Evolutionary conservation across 495 filamentous ascomycete species (phyloP).

Genomic region (Penicillium coffeae): DNA sequence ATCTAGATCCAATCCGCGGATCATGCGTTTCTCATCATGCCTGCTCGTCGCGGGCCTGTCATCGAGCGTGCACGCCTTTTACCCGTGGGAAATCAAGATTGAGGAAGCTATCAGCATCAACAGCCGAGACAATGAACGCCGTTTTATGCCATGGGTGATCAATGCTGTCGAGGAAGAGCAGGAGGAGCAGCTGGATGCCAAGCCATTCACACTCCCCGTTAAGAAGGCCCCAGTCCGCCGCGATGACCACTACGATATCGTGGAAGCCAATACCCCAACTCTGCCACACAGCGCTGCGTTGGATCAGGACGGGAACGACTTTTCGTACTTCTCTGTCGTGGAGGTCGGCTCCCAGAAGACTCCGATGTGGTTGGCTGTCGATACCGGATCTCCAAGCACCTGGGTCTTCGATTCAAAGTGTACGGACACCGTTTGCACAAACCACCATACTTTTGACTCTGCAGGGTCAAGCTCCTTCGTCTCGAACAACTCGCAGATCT

Average conservation of each 20-base stretch:
- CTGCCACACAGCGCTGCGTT: slow-evolving; percentile 57
- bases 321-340: slow-evolving; percentile 71
- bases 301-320: slow-evolving; percentile 72
- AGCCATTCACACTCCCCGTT: slow-evolving; percentile 27
- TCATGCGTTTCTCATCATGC: slow-evolving; percentile 36
- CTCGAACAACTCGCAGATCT: slow-evolving; percentile 43
- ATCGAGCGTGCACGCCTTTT: slow-evolving; percentile 31
- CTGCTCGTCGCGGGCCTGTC: slow-evolving; percentile 26
- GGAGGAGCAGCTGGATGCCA: slow-evolving; percentile 12
- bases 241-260: slow-evolving; percentile 53
- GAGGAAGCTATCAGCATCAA: slow-evolving; percentile 4
- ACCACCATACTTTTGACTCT: slow-evolving; percentile 63
- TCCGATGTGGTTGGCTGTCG: slow-evolving; percentile 68
- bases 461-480: slow-evolving; percentile 55
- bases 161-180: slow-evolving; percentile 10
- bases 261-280: slow-evolving; percentile 50
- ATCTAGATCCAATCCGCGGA: slow-evolving; percentile 24
- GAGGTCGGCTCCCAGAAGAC: slow-evolving; percentile 61
- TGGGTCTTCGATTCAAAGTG: slow-evolving; percentile 75
- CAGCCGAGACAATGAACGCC: slow-evolving; percentile 17
- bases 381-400: slow-evolving; percentile 72
- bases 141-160: slow-evolving; percentile 34
- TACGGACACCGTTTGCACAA: slow-evolving; percentile 53
- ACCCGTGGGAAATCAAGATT: slow-evolving; percentile 26
- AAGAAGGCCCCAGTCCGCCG: slow-evolving; percentile 33